Evolutionary conservation across 306 rosid genomes (phyloP), one percentile per base, ranked within the genome.

Genomic region (Inga leiocalycina): DNA sequence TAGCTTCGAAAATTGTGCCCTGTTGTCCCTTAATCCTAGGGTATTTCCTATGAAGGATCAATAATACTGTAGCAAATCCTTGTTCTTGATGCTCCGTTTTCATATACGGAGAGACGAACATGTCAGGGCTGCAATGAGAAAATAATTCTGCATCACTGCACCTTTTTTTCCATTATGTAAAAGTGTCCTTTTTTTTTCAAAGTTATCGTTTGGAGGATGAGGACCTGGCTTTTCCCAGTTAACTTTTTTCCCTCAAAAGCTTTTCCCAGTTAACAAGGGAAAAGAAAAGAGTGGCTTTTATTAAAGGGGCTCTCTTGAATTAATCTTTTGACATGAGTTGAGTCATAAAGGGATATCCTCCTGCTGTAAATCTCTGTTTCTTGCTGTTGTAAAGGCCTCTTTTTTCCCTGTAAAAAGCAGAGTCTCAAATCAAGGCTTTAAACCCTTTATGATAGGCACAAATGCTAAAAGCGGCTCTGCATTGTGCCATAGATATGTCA

Each of bases 381-480:
- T 64, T 17, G 44, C 73, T 75, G 76, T 79, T 27, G 81, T 44
- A 71, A 80, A 78, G 85, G 80, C 81, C 30, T 43, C 49, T 81
- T 81, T 80, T 77, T 77, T 67, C 16, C 76, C 68, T 30, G 78
- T 56, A 32, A 83, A 87, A 87, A 84, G 88, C 56, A 84, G 61
- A 65, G 80, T 82, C 90, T 79, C 39, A 81, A 81, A 81, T 45
- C 82, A 81, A 57, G 84, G 88, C 88, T 87, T 87, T 71, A n/a
- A 10, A 19, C 34, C 35, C 75, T 71, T 84, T 66, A 54, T 70
- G 86, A 76, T 64, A 32, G 84, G 27, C 66, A 84, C 78, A 82
- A 57, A 82, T 54, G 78, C 80, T 62, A 84, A 84, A 87, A 44
- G 88, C 45, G 61, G 82, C 77, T 79, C 78, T 85, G 74, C 78